A percentile compares a stretch with the other conserved stretches of the same genome.
Conservation (phyloP, 345 rosid genomes). For the Moricandia moricandioides region DNA sequence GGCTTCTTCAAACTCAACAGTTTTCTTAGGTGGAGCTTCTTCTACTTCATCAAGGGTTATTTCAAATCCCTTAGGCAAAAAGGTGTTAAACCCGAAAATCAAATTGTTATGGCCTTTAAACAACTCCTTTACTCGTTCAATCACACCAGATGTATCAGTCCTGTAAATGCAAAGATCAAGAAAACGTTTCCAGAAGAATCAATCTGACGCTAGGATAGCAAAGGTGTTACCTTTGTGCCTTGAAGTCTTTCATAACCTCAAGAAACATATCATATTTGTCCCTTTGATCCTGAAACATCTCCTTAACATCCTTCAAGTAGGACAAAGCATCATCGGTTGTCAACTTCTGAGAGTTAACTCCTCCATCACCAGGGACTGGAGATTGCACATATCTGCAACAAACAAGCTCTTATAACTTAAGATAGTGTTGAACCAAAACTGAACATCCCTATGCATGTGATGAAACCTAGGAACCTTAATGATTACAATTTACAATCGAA, state of each 20-base stretch:
- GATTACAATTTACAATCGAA: too few relatives aligned
- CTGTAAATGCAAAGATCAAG: constrained; percentile 42
- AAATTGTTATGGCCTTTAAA: constrained; percentile 90
- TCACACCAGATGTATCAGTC: constrained; percentile 93
- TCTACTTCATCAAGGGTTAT: constrained; percentile 71
- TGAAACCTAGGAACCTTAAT: background rate
- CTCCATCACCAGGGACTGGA: constrained; percentile 16
- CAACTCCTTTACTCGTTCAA: constrained; percentile 86
- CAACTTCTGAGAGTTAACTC: constrained; percentile 49
- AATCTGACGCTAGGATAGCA: background rate
- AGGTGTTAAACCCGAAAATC: constrained; percentile 88
- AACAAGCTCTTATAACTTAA: background rate
- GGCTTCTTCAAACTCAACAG: constrained; percentile 88
- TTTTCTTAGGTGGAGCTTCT: constrained; percentile 58
- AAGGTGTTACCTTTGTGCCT: constrained; percentile 73
- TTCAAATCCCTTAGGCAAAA: constrained; percentile 93
- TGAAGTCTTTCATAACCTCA: constrained; percentile 97
- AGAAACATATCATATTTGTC: constrained; percentile 85
- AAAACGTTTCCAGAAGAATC: background rate
- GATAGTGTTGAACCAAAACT: background rate
- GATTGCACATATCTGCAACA: constrained; percentile 9
- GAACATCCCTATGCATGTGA: background rate
- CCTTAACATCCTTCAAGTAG: constrained; percentile 84
- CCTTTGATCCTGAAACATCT: constrained; percentile 85
- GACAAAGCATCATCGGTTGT: constrained; percentile 81